Evolutionary conservation across 2,329 filamentous ascomycete species (phyloP), one percentile per base, ranked within the genome.

Genomic region (Exophiala mesophila): DNA sequence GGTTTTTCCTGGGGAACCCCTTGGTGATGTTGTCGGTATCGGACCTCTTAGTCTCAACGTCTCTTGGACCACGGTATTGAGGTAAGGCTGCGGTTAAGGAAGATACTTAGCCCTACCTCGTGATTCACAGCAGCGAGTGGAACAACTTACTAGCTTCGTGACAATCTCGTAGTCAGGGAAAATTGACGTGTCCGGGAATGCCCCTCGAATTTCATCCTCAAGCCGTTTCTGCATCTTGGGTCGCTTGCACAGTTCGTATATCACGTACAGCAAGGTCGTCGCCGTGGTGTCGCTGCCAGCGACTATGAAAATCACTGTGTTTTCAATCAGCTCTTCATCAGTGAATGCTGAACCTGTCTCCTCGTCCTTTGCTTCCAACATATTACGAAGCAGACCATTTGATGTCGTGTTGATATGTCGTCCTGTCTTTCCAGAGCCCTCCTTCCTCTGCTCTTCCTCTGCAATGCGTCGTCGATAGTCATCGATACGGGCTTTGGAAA

Each of bases 211-310:
- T 31, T 31, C 29, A 12, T 31, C n/a, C 5, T 13, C 5, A 16
- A 31, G 29, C n/a, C 29, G 5, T 6, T 13, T 5, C n/a, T 31
- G 29, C 29, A 31, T 31, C 13, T 5, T 5, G 5, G 29, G 29
- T 31, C 29, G 13, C 17, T 13, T 31, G n/a, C 5, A 12, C 17
- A 31, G 29, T 13, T 31, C 29, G 24, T 29, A 32, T 13, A 31
- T 24, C 5, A 36, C 4, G 24, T 43, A 35, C 13, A 43, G 20
- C 9, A 43, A 16, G 3, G 32, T 33, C n/a, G 32, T 18, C 15
- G 31, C 31, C 16, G 29, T 15, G 15, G 40, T 43, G 15, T 30
- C 40, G 5, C 15, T 23, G 10, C 40, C 40, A 16, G 40, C 40
- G 18, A 43, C 17, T 16, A 35, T 31, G 28, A 43, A 31, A 6